phyloP scores from a whole-genome alignment of 164 flowering plant genomes.

The Aristolochia fimbriata region DNA sequence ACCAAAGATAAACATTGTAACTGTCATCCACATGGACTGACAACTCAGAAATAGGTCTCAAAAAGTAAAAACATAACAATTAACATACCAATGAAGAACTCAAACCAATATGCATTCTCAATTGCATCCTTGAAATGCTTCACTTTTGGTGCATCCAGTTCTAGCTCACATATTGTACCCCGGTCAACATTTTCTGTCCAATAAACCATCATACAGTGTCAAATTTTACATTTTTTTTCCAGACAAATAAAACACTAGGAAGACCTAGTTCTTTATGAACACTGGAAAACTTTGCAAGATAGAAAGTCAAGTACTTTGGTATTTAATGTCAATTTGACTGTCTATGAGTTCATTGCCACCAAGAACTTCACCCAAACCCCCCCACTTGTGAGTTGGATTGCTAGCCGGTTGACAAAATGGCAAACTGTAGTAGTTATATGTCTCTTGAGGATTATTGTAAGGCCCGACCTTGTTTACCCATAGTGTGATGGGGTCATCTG shows the following conservation, averaged over 20 bases:
- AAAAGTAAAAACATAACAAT: not conserved
- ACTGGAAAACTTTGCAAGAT: not conserved
- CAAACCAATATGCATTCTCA: conserved; percentile 91
- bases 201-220: not conserved
- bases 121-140: conserved; percentile 92
- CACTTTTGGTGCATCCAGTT: conserved; percentile 69
- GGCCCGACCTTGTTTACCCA: conserved; percentile 99
- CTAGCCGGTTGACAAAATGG: conserved; percentile 74
- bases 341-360: conserved; percentile 99
- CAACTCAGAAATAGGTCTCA: no score
- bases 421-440: conserved; percentile 91
- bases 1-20: not conserved
- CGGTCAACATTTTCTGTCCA: conserved; percentile 75
- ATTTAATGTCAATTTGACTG: conserved; percentile 78
- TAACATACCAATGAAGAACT: conserved; percentile 87
- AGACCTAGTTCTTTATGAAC: no score
- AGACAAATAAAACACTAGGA: no score
- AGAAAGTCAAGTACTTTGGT: conserved; percentile 44
- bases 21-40: no score
- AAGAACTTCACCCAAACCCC: conserved; percentile 97
- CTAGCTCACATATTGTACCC: conserved; percentile 53
- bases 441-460: conserved; percentile 98
- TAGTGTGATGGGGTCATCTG: conserved; percentile 66
- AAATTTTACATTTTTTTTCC: no score
- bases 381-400: conserved; percentile 83